These are phyloP conservation scores for Penicillium ochrochloron DNA, from an alignment of 495 filamentous ascomycete species.

Conservation along the genomic window DNA sequence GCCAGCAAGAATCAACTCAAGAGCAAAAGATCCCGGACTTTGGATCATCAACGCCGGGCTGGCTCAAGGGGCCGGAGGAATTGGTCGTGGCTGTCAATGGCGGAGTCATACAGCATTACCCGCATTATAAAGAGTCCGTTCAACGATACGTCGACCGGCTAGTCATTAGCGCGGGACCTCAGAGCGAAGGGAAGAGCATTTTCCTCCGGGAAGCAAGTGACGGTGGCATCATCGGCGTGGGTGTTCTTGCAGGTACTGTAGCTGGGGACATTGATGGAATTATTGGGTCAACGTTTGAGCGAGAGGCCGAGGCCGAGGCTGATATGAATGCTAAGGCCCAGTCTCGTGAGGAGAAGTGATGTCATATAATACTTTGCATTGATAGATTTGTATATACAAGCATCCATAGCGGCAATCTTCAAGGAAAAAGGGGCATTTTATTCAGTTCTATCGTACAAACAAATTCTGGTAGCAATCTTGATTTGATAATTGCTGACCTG, in stretches of 20 bases:
- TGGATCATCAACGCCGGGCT: constrained; percentile 23
- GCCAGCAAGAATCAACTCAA: not conserved
- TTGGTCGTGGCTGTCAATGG: constrained; percentile 73
- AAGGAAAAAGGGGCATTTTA: constrained; percentile 7
- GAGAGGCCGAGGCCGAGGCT: constrained; percentile 11
- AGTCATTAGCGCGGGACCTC: constrained; percentile 52
- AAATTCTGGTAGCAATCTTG: constrained; percentile 1
- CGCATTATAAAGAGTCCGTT: constrained; percentile 64
- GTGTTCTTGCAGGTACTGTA: constrained; percentile 62
- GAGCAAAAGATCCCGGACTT: constrained; percentile 12
- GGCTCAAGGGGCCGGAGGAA: constrained; percentile 51
- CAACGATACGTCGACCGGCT: constrained; percentile 66
- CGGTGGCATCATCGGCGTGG: constrained; percentile 73
- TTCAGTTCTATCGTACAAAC: constrained; percentile 21
- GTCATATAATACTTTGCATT: not conserved
- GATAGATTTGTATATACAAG: not conserved
- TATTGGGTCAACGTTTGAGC: constrained; percentile 30
- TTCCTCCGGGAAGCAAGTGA: constrained; percentile 67
- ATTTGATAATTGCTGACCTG: not conserved
- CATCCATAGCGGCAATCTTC: constrained; percentile 2
- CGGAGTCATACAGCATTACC: constrained; percentile 73
- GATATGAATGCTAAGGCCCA: not conserved
- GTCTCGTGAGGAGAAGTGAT: not conserved
- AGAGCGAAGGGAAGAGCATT: constrained; percentile 55
- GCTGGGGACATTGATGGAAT: constrained; percentile 37